Percentiles rank a stretch among this genome's conserved stretches.
Conservation (phyloP, 108 stramenopile species). For the Cyclotella distinguenda region DNA sequence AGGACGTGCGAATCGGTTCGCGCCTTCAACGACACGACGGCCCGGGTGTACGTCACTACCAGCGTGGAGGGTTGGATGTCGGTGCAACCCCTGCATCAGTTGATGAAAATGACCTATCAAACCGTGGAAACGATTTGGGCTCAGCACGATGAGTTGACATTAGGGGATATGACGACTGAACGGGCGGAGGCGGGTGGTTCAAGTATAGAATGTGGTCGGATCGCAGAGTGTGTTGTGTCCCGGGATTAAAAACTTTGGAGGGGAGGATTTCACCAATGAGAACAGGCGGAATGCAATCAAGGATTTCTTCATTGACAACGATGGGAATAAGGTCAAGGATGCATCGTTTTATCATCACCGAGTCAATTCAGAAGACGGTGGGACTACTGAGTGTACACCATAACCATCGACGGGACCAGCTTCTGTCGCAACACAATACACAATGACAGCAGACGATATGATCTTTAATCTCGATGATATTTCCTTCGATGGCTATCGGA, state of each 20-base stretch:
- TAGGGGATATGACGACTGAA: neutral
- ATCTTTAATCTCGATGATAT: constrained; percentile 1
- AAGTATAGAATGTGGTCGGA: constrained; percentile 3
- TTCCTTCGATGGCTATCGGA: constrained; percentile 1
- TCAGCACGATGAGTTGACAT: constrained; percentile 4
- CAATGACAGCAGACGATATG: constrained; percentile 2
- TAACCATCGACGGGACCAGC: constrained; percentile 19
- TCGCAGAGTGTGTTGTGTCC: constrained; percentile 20
- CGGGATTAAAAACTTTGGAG: constrained; percentile 17
- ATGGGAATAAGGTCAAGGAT: constrained; percentile 10
- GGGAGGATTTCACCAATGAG: constrained; percentile 12
- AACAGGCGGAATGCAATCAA: constrained; percentile 1
- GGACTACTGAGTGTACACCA: constrained; percentile 14
- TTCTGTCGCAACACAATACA: constrained; percentile 22
- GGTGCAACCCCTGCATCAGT: constrained; percentile 15
- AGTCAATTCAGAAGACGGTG: neutral
- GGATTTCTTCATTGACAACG: constrained; percentile 7
- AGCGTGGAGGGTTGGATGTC: constrained; percentile 13
- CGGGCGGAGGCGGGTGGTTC: neutral
- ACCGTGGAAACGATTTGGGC: constrained; percentile 12
- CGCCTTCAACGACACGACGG: constrained; percentile 17
- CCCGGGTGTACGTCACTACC: constrained; percentile 17
- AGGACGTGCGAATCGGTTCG: constrained; percentile 14
- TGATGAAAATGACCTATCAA: constrained; percentile 30
- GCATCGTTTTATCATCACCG: constrained; percentile 28